Percentiles rank a stretch among this genome's conserved stretches.
These are phyloP conservation scores for Parmelia sp. DNA, from an alignment of 495 filamentous ascomycete genomes.

Conservation along the genomic window DNA sequence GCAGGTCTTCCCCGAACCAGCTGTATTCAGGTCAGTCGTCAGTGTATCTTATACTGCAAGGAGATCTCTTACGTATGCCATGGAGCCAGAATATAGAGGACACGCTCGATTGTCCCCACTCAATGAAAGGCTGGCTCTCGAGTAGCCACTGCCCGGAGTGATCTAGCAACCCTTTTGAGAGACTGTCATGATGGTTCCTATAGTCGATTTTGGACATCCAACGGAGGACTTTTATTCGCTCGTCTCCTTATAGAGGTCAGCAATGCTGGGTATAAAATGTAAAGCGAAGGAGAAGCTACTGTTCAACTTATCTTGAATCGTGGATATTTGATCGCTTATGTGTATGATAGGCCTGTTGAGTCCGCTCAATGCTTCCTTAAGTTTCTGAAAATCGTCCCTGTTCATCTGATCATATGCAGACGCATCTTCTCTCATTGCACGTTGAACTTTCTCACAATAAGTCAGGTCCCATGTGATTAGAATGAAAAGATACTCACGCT, in stretches of 20 bases:
- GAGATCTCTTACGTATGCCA: slow-evolving; percentile 2
- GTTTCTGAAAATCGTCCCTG: too few species aligned
- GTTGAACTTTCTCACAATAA: background rate
- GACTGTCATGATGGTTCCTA: slow-evolving; percentile 1
- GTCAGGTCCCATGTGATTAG: background rate
- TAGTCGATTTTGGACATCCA: slow-evolving; percentile 10
- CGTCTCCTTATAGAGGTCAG: too few species aligned
- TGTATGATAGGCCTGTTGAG: background rate
- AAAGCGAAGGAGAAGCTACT: slow-evolving; percentile 1
- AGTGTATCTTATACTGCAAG: background rate
- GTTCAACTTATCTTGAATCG: background rate
- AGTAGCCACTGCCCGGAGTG: slow-evolving; percentile 9
- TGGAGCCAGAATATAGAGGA: slow-evolving; percentile 12
- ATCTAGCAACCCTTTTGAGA: background rate
- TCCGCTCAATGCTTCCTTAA: background rate
- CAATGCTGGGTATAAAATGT: background rate
- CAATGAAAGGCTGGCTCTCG: background rate
- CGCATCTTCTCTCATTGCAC: background rate
- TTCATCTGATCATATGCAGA: background rate
- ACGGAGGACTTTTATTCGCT: slow-evolving; percentile 2
- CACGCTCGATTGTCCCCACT: slow-evolving; percentile 3
- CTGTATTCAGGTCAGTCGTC: background rate
- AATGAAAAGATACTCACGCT: background rate
- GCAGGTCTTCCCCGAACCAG: slow-evolving; percentile 11
- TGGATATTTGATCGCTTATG: background rate